Base-by-base conservation (phyloP, 805 yeast genomes). In the Candida namnaoensis region DNA sequence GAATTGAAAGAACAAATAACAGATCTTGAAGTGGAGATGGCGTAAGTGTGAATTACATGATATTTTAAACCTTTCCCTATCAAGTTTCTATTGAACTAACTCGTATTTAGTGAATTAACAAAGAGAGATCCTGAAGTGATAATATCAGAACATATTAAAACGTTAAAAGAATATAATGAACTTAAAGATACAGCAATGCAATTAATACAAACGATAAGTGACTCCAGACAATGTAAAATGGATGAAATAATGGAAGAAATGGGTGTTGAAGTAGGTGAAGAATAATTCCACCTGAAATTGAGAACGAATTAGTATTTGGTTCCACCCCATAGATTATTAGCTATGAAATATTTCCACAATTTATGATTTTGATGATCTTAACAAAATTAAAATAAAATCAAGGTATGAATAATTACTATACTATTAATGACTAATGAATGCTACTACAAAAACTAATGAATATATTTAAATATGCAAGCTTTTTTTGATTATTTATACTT, bases 151-250 rank as follows among this genome's bases (percentile, higher is more conserved):
- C 87, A 82, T 47, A 76, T 82, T 24, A 52, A 56, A 26, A 65
- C 67, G 40, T 57, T 82, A 34, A 76, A 77, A 46, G 60, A 64
- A 41, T 82, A 81, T 57, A 78, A 82, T 50, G 86, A 80, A 45
- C 58, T 82, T 24, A 72, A 75, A 50, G 88, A 82, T 52, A 66
- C 70, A 2, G 84, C 86, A 0, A 51, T 79, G 41, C 69, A 72
- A 7, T 54, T 82, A 45, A 71, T 78, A 10, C 71, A 74, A 35
- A 56, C 78, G 64, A 77, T 82, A 30, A 82, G 86, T 1, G 78
- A 75, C 40, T 82, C 78, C 44, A 65, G 76, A 44, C 61, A 68
- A 25, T 60, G 72, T 26, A 63, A 70, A 37, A 53, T 75, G 5
- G 57, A 61, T 11, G 77, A 71, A 33, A 69, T 80, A 7, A 58